These are phyloP conservation scores for Saraca asoca DNA, from an alignment of 331 rosid species.

Conservation along the genomic window DNA sequence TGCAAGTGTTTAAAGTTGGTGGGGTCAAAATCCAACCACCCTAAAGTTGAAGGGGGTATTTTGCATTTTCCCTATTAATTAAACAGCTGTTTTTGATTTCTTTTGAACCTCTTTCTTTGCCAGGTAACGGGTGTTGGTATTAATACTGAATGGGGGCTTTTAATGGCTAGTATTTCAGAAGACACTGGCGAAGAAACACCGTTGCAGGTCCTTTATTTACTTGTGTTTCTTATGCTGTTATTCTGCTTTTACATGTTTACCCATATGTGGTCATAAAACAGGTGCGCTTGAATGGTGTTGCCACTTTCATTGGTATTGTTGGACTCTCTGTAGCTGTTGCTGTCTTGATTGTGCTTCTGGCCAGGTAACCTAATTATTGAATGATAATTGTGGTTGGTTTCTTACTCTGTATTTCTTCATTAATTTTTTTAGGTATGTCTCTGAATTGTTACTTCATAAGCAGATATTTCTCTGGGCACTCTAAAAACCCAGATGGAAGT, in stretches of 20 bases:
- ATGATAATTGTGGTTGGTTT: slow-evolving; percentile 22
- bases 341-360: slow-evolving; percentile 73
- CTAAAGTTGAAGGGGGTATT: too few species aligned
- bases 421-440: slow-evolving; percentile 22
- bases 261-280: slow-evolving; percentile 36
- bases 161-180: slow-evolving; percentile 98
- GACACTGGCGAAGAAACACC: slow-evolving; percentile 99
- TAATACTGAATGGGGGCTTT: slow-evolving; percentile 98
- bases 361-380: slow-evolving; percentile 55
- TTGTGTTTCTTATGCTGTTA: slow-evolving; percentile 4
- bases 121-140: slow-evolving; percentile 77
- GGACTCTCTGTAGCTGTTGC: slow-evolving; percentile 82
- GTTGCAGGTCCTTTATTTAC: slow-evolving; percentile 67
- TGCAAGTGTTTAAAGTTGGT: too few species aligned
- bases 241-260: slow-evolving; percentile 18
- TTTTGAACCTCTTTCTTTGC: slow-evolving; percentile 9
- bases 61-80: too few species aligned
- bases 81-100: neutral
- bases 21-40: too few species aligned
- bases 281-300: slow-evolving; percentile 98
- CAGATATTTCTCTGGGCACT: slow-evolving; percentile 91
- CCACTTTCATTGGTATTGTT: slow-evolving; percentile 91
- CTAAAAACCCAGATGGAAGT: slow-evolving; percentile 47
- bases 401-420: slow-evolving; percentile 1
- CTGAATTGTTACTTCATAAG: slow-evolving; percentile 31